A percentile compares a stretch with the other conserved stretches of the same genome.
phyloP scores from a whole-genome alignment of 192 early-diverging fungal genomes.

The Geosiphon pyriformis region DNA sequence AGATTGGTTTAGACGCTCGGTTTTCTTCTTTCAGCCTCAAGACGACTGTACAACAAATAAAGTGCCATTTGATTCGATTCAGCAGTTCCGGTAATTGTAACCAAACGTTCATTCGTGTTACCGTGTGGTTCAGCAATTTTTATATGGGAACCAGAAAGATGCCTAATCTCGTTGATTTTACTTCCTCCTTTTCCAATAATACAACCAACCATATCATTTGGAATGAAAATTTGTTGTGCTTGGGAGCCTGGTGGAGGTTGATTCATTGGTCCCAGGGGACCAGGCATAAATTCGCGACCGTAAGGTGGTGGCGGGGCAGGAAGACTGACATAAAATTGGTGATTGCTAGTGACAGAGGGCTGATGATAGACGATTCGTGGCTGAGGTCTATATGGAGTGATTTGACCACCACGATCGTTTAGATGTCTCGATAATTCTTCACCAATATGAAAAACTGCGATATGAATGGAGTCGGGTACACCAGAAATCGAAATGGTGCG shows the following conservation, averaged over 20 bases:
- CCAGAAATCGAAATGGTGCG: conserved; percentile 82
- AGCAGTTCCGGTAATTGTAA: conserved; percentile 84
- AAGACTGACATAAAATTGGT: conserved; percentile 30
- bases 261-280: conserved; percentile 23
- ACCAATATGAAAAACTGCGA: conserved; percentile 78
- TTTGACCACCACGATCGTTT: conserved; percentile 54
- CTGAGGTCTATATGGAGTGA: conserved; percentile 68
- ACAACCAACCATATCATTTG: conserved; percentile 72
- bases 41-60: conserved; percentile 79
- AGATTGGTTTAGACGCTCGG: conserved; percentile 28
- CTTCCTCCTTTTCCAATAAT: conserved; percentile 92
- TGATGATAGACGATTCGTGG: conserved; percentile 34
- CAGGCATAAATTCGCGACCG: conserved; percentile 38
- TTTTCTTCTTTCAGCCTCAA: conserved; percentile 73
- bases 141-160: conserved; percentile 76
- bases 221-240: conserved; percentile 59
- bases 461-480: conserved; percentile 73
- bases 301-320: conserved; percentile 35
- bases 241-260: conserved; percentile 37
- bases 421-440: conserved; percentile 66
- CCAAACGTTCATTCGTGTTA: conserved; percentile 68
- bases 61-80: conserved; percentile 91
- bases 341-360: conserved; percentile 13
- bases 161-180: conserved; percentile 77
- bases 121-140: conserved; percentile 76